These are phyloP conservation scores for Aspergillus udagawae DNA, from an alignment of 2,329 filamentous ascomycete genomes.

Conservation along the genomic window DNA sequence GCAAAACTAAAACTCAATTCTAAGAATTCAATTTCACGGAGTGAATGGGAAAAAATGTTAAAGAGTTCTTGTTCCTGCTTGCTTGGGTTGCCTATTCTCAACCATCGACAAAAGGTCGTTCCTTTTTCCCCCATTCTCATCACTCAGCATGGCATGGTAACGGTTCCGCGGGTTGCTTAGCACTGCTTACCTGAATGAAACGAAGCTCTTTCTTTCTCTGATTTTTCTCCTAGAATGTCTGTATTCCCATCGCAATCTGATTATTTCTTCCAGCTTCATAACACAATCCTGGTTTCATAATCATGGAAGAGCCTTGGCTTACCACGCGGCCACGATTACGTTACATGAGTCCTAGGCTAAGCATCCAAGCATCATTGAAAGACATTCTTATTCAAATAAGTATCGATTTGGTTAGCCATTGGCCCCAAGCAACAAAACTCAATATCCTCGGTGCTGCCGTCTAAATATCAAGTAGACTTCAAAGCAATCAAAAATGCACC, in stretches of 20 bases:
- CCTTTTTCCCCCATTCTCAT: neutral
- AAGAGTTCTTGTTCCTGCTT: constrained; percentile 12
- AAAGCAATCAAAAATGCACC: neutral
- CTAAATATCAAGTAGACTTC: constrained; percentile 3
- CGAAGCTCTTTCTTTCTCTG: neutral
- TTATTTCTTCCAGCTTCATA: neutral
- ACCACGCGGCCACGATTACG: neutral
- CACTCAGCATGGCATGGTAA: neutral
- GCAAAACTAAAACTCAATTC: constrained; percentile 18
- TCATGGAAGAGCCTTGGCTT: neutral
- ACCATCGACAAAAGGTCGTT: neutral
- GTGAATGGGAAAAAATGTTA: constrained; percentile 17
- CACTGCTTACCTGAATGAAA: neutral
- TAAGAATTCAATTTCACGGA: constrained; percentile 13
- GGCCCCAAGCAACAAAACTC: neutral
- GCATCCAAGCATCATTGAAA: neutral
- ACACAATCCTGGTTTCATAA: neutral
- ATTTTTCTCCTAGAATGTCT: constrained; percentile 13
- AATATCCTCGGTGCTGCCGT: constrained; percentile 3
- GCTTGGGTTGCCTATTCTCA: neutral
- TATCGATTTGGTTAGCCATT: neutral
- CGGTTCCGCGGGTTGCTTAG: neutral
- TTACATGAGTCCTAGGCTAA: neutral
- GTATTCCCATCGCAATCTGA: neutral
- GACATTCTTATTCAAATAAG: neutral